phyloP scores from a whole-genome alignment of 148 eudicot genomes.

The Chenopodium quinoa region DNA sequence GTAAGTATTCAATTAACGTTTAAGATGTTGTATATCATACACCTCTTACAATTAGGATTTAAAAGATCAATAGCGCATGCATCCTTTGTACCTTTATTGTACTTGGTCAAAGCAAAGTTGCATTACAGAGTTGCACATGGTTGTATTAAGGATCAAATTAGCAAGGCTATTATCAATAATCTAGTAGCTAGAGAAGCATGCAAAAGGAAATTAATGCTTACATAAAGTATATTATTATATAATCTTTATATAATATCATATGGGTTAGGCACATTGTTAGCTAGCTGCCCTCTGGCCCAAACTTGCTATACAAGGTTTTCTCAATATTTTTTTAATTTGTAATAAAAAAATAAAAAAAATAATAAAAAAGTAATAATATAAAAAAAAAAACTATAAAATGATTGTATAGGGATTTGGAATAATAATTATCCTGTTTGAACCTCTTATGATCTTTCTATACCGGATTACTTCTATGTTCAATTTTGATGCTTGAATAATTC shows the following conservation, averaged over 20 bases:
- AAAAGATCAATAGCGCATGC: too few relatives aligned
- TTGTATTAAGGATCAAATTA: conserved; percentile 17
- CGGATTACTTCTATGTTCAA: neutral
- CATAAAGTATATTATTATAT: neutral
- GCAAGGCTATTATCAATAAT: conserved; percentile 14
- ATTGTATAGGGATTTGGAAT: conserved; percentile 28
- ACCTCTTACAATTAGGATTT: neutral
- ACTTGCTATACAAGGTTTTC: conserved; percentile 23
- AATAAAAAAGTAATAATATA: too few relatives aligned
- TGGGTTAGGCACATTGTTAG: neutral
- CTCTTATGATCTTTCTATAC: conserved; percentile 9
- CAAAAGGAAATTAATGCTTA: neutral
- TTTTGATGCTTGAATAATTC: conserved; percentile 11
- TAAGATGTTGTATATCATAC: too few relatives aligned
- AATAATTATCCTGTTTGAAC: conserved; percentile 1
- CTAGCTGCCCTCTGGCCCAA: neutral
- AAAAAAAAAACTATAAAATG: neutral
- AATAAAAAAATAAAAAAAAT: too few relatives aligned
- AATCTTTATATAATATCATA: neutral
- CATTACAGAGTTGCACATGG: neutral
- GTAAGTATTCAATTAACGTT: too few relatives aligned
- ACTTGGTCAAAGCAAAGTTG: neutral
- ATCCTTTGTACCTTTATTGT: neutral
- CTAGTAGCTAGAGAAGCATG: neutral
- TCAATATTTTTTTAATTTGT: neutral